Percentiles rank a stretch among this genome's conserved stretches.
Conservation (phyloP, 345 rosid genomes). For the Hibiscus mutabilis region DNA sequence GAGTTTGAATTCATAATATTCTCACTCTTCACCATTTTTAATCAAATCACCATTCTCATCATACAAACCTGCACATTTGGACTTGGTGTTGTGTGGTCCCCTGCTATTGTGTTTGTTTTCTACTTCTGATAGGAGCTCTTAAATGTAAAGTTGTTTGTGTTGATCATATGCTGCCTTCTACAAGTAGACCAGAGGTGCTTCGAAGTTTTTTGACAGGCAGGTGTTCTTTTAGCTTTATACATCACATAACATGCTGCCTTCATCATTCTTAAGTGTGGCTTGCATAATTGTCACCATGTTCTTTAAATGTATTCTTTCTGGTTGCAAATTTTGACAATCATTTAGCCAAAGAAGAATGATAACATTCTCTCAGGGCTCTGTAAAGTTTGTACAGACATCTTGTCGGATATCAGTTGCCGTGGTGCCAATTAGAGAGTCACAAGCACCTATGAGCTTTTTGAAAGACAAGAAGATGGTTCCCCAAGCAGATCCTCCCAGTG, state of each 20-base stretch:
- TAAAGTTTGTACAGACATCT: slow-evolving; percentile 41
- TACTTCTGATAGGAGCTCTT: not conserved
- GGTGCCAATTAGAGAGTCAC: slow-evolving; percentile 22
- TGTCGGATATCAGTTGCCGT: slow-evolving; percentile 54
- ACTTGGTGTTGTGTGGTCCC: not conserved
- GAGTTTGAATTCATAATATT: not conserved
- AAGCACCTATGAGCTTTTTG: slow-evolving; percentile 25
- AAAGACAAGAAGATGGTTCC: slow-evolving; percentile 67
- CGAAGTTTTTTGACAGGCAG: slow-evolving; percentile 9
- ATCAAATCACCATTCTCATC: not conserved
- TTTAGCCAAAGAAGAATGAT: slow-evolving; percentile 18
- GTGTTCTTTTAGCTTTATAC: not conserved
- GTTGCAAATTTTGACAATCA: slow-evolving; percentile 9
- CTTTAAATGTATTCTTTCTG: not conserved
- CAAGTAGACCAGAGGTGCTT: not conserved
- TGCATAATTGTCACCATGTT: not conserved
- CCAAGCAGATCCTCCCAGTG: slow-evolving; percentile 70
- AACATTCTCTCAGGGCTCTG: slow-evolving; percentile 20
- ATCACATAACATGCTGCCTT: not conserved
- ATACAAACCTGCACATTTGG: not conserved
- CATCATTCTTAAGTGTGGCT: not conserved
- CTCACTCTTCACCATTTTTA: not conserved
- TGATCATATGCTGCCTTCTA: not conserved
- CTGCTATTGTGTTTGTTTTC: not conserved
- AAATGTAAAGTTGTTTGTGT: not conserved